Evolutionary conservation across 2,329 filamentous ascomycete genomes (phyloP), one percentile per base, ranked within the genome.

Genomic region (Colletotrichum simmondsii): DNA sequence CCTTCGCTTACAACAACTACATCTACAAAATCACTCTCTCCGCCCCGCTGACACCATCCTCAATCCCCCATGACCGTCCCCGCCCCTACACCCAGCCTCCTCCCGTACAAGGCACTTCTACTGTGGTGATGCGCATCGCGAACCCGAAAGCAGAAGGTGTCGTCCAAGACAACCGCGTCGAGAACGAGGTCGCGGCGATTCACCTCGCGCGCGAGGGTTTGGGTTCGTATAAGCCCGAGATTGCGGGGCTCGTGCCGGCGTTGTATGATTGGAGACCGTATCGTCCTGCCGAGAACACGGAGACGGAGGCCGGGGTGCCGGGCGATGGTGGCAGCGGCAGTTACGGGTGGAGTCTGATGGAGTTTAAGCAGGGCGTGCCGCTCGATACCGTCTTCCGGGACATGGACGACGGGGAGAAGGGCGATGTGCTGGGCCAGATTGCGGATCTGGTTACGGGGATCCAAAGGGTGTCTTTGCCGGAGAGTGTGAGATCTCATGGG

Each of bases 181-280:
- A 79, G 65, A 80, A 79, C 53, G 78, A 80, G 14, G 78, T 80
- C 8, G 77, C 77, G 1, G 71, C 73, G 1, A 73, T 75, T 35
- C 54, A 64, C 8, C 68, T 80, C 19, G 75, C 74, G 8, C 76
- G 76, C 2, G 49, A 77, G 60, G 68, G 66, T 1, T 62, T 78
- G 2, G 42, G 24, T 1, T 8, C 14, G 0, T 59, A 24, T 19
- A 63, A 57, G 12, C 67, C 72, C 0, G 71, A 69, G 1, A 54
- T 75, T 0, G 64, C 49, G 0, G 24, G 32, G 2, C 60, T 78
- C 8, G 54, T 80, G 2, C 78, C 79, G 1, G 75, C 71, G 10
- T 58, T 80, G 2, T 80, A 76, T 16, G 77, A 75, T 14, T 76
- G 77, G 77, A 28, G 22, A 19, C 14, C 68, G 4, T 2, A 37